Evolutionary conservation across 345 rosid species (phyloP).

Genomic region (Viola odorata): DNA sequence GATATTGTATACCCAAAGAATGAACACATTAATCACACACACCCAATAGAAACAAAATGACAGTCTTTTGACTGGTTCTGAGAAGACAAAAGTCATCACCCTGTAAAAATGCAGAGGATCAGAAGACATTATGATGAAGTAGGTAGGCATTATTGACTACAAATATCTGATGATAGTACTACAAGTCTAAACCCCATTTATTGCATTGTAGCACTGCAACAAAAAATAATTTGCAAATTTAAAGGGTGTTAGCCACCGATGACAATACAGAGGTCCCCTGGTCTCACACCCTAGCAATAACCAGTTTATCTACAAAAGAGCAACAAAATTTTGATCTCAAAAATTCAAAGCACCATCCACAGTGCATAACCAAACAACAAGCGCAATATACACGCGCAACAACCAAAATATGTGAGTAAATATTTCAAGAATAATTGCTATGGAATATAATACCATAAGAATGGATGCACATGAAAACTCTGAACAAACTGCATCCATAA

Average conservation of each 20-base stretch:
- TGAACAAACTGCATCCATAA: conserved; percentile 84
- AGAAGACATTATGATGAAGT: conserved; percentile 14
- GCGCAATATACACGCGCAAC: neutral
- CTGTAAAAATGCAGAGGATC: conserved; percentile 33
- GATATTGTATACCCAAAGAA: conserved; percentile 66
- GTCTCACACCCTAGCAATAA: neutral
- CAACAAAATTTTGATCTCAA: neutral
- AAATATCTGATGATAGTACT: neutral
- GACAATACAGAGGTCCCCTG: neutral
- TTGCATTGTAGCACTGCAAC: neutral
- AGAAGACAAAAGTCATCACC: conserved; percentile 64
- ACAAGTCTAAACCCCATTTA: neutral
- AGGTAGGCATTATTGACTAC: neutral
- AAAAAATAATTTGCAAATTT: neutral
- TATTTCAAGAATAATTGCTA: neutral
- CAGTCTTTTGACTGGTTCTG: conserved; percentile 72
- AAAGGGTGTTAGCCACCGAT: neutral
- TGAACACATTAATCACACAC: conserved; percentile 57
- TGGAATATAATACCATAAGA: conserved; percentile 51
- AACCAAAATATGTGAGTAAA: neutral
- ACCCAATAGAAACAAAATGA: conserved; percentile 78
- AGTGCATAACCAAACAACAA: neutral
- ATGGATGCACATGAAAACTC: conserved; percentile 70
- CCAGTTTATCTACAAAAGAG: neutral
- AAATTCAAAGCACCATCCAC: neutral